Base-by-base conservation (phyloP, 2,329 filamentous ascomycete genomes). In the Aspergillus ibericus region DNA sequence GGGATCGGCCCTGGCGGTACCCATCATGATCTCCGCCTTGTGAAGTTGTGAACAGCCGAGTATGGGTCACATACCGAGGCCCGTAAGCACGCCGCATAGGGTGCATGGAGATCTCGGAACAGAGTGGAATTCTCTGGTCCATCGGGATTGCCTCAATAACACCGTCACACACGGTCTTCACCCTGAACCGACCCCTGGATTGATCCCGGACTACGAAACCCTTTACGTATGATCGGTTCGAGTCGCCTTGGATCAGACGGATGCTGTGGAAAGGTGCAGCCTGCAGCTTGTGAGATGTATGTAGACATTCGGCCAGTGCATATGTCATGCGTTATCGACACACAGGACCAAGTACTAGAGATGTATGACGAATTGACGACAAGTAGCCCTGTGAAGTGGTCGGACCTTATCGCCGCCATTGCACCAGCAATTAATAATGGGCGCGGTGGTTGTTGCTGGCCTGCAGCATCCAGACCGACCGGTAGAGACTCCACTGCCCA, bases 401-500 rank as follows among this genome's bases (percentile, higher is more conserved):
- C 22, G 22, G 22, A 25, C 12, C 13, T 6, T 27, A n/a, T 10
- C 42, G n/a, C 29, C 13, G 42, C 42, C 42, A 47, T 27, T 22
- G 22, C 42, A 16, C 15, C 25, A 10, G 15, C 15, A n/a, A 48
- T 48, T 48, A 48, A 48, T 48, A 48, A 48, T 48, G 27, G 25
- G n/a, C 25, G 2, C 15, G 15, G n/a, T 29, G 25, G 25, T 48
- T 48, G 44, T 48, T 25, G 44, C 44, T 48, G 44, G 44, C n/a
- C 22, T 48, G 10, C 44, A 18, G 44, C 44, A 32, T 48, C 44
- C 22, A 48, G 44, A 32, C 38, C 29, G 29, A 32, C 44, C 27
- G 44, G 27, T 9, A 48, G 44, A 48, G 44, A 48, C 44, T 29
- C 53, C 57, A 50, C 48, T 64, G 35, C 59, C 62, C 27, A 51